Evolutionary conservation across 169 alveolate species (phyloP), one percentile per base, ranked within the genome.

Genomic region (Babesia gibsoni): DNA sequence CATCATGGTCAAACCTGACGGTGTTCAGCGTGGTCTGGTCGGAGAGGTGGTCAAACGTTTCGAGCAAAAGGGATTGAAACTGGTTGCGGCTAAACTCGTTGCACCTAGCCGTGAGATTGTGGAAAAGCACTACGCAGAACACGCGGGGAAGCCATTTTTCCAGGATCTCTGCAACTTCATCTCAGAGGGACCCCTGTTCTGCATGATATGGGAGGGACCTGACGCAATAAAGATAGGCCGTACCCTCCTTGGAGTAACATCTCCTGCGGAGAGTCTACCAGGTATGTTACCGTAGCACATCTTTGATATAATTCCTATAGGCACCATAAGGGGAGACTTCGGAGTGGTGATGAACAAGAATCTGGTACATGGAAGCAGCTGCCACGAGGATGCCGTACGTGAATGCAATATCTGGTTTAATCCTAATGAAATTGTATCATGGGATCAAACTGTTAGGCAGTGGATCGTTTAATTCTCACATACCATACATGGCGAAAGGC

Each of bases 1-100:
- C 94, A 93, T 96, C 74, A 97, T 97, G 99, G 91, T 97, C 56
- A 97, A 97, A 90, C 99, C 99, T 49, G 99, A 97, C 90, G 99
- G 99, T 27, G 98, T 96, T 80, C 98, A 96, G 91, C 94, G 99
- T 82, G 97, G 98, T 67, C 84, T 96, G 54, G 96, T 97, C 18
- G 98, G 98, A 41, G 95, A 93, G 64, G 92, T 96, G 72, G 68
- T 97, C 46, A 59, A 86, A 69, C 95, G 99, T 64, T 96, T 95
- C 83, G 99, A 96, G 86, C 88, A 84, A 66, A 91, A 92, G 83
- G 99, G 99, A 29, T 94, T 91, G 88, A 94, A 95, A 74, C 83
- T 97, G 66, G 96, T 94, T 56, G 99, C 97, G 22, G 70, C 95
- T 88, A 97, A 97, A 88, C 81, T 95, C 82, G 67, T 57, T 32